These are phyloP conservation scores for Didymella pinodella DNA, from an alignment of 2,329 filamentous ascomycete genomes.

Conservation along the genomic window DNA sequence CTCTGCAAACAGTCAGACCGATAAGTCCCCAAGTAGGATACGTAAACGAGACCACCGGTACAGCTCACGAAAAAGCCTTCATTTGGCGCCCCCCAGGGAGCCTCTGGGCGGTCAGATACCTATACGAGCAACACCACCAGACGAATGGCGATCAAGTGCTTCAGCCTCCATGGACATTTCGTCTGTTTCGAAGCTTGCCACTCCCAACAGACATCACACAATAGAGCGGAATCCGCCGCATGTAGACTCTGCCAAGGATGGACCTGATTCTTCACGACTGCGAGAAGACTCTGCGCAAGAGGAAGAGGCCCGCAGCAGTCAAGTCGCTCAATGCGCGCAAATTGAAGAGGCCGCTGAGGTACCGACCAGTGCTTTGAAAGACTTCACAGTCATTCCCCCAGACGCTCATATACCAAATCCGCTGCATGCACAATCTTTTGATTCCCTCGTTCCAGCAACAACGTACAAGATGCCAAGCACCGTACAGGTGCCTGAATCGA, in stretches of 20 bases:
- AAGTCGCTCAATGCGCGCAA: constrained; percentile 12
- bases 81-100: constrained; percentile 28
- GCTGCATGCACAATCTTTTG: constrained; percentile 6
- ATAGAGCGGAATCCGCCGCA: neutral
- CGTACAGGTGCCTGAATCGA: constrained; percentile 14
- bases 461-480: constrained; percentile 14
- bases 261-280: constrained; percentile 12
- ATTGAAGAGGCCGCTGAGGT: neutral
- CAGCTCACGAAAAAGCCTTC: constrained; percentile 17
- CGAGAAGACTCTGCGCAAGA: constrained; percentile 22
- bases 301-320: constrained; percentile 21
- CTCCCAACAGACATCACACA: neutral
- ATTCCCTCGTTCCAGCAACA: constrained; percentile 19
- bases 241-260: neutral
- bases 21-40: constrained; percentile 33
- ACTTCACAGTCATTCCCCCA: neutral
- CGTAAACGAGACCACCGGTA: constrained; percentile 21
- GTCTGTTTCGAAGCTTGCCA: constrained; percentile 16
- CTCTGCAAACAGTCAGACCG: constrained; percentile 19
- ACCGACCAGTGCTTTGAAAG: neutral
- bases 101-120: constrained; percentile 16
- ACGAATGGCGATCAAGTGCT: constrained; percentile 30
- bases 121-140: constrained; percentile 9
- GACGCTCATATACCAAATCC: neutral
- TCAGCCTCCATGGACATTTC: constrained; percentile 39